Base-by-base conservation (phyloP, 352 stramenopile species). In the Pythium sp. region DNA sequence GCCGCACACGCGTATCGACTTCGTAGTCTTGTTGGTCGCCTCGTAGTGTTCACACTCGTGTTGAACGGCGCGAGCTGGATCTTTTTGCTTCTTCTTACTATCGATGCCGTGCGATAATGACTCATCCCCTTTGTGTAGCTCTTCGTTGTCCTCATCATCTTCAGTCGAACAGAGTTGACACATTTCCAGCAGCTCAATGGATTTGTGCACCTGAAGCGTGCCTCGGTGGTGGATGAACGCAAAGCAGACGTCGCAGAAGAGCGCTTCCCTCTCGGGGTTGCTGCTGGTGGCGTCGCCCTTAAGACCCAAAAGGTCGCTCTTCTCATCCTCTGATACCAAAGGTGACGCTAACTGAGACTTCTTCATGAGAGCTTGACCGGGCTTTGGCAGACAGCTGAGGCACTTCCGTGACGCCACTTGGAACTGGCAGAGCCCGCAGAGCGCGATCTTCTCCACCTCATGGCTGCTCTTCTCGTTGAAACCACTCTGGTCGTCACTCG, bases 231-330 rank as follows among this genome's bases (percentile, higher is more conserved):
- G 84, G 20, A 74, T 58, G 56, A 83, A 92, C 0, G 67, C 75
- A 67, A 88, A 92, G 55, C 82, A 92, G 12, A 86, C 79, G 38
- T 91, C 84, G 62, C 84, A 92, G 62, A 83, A 91, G 9, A 86
- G 69, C 9, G 64, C 58, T 18, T 88, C 75, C 30, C 38, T 38
- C 56, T 75, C 41, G 63, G 58, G 24, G 28, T 68, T 26, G 28
- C 43, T 65, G 43, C 20, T 30, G 15, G 5, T 15, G 5, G 2
- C 57, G 22, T 26, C 5, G 5, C 11, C 66, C n/a, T 41, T 51
- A 18, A 49, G 43, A 11, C 18, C 14, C 2, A 46, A 12, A 46
- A 20, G 24, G 24, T 4, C 41, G 41, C 15, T 47, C 15, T 47
- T 47, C 12, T 47, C 41, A 5, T n/a, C 14, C 36, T 20, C 30